These are phyloP conservation scores for Leavenworthia alabamica DNA, from an alignment of 345 rosid species.

Conservation along the genomic window DNA sequence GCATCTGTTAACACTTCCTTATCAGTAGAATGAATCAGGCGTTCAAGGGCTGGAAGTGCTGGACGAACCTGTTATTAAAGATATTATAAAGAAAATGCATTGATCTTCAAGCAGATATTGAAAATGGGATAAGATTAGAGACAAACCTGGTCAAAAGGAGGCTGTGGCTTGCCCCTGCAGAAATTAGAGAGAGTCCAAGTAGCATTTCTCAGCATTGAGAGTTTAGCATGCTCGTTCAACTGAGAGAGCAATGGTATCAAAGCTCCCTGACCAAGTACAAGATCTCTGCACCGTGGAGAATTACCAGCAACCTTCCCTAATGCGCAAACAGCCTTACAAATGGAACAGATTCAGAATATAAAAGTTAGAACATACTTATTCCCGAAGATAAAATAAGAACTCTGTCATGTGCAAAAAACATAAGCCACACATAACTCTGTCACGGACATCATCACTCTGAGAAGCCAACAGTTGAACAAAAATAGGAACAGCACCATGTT, in stretches of 20 bases:
- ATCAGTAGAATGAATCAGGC: constrained; percentile 75
- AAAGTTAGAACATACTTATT: neutral
- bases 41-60: constrained; percentile 86
- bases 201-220: constrained; percentile 36
- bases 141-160: constrained; percentile 70
- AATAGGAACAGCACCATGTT: constrained; percentile 71
- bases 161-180: constrained; percentile 84
- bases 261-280: constrained; percentile 31
- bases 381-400: neutral
- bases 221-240: constrained; percentile 36
- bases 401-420: neutral
- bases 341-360: neutral
- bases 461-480: constrained; percentile 62
- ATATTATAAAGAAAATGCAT: neutral
- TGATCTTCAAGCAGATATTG: neutral
- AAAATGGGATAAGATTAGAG: neutral
- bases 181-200: constrained; percentile 44
- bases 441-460: constrained; percentile 75
- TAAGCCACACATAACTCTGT: constrained; percentile 49
- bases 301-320: constrained; percentile 38
- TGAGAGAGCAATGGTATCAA: constrained; percentile 30
- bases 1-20: constrained; percentile 97
- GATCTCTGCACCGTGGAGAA: constrained; percentile 35
- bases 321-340: constrained; percentile 33
- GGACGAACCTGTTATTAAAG: constrained; percentile 60